Evolutionary conservation across 495 filamentous ascomycete genomes (phyloP).

Genomic region (Podospora pseudocomata): DNA sequence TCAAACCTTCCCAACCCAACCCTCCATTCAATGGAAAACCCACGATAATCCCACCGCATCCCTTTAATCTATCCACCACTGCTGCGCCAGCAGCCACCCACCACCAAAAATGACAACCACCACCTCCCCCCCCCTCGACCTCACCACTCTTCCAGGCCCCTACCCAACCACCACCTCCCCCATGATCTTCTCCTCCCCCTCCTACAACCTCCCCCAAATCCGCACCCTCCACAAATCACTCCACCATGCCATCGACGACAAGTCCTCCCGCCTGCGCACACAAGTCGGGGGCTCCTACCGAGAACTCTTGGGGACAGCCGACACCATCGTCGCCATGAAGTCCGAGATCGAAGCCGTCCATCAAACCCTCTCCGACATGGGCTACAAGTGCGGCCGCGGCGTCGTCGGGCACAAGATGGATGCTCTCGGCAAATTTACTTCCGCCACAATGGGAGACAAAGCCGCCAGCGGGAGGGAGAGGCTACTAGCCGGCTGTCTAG

Average conservation of each 20-base stretch:
- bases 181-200: conserved; percentile 69
- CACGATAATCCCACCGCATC: no score
- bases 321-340: conserved; percentile 88
- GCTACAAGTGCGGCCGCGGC: conserved; percentile 70
- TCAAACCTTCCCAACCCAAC: not conserved
- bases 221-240: conserved; percentile 54
- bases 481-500: conserved; percentile 40
- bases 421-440: conserved; percentile 60
- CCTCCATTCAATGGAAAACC: no score
- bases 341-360: conserved; percentile 71
- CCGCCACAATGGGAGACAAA: conserved; percentile 20
- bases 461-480: conserved; percentile 36
- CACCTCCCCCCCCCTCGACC: conserved; percentile 37
- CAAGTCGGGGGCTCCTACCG: conserved; percentile 93
- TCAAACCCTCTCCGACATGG: conserved; percentile 63
- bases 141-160: conserved; percentile 55
- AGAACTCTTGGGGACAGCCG: conserved; percentile 87
- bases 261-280: conserved; percentile 80
- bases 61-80: not conserved
- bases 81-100: not conserved
- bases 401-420: conserved; percentile 63
- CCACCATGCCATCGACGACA: conserved; percentile 62
- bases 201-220: conserved; percentile 59
- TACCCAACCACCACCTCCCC: conserved; percentile 59
- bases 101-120: not conserved